Evolutionary conservation across 768 basidiomycete genomes (phyloP).

Genomic region (Russula emetica): DNA sequence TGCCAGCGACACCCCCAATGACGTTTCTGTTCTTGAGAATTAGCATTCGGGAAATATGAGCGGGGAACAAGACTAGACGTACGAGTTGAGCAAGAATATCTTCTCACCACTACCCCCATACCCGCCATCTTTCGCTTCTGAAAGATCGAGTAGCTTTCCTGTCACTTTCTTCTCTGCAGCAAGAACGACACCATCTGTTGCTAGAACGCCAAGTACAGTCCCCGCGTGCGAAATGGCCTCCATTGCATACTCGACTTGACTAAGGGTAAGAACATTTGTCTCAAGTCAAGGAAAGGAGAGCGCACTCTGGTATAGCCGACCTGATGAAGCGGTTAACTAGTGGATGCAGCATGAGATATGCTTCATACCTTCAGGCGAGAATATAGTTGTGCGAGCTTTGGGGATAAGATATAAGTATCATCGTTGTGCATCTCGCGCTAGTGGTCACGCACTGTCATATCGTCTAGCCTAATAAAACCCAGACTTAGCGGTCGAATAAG

Average conservation of each 20-base stretch:
- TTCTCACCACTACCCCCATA: constrained; percentile 98
- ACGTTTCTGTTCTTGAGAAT: constrained; percentile 65
- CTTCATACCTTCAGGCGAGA: constrained; percentile 89
- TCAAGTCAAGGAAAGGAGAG: background rate
- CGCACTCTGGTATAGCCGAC: constrained; percentile 94
- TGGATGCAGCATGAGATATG: constrained; percentile 8
- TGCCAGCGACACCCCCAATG: constrained; percentile 90
- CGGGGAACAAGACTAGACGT: constrained; percentile 34
- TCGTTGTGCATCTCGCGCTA: constrained; percentile 7
- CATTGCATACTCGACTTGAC: constrained; percentile 97
- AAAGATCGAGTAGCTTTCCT: constrained; percentile 92
- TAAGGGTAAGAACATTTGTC: constrained; percentile 6
- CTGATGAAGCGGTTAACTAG: constrained; percentile 41
- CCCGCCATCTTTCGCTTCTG: constrained; percentile 77
- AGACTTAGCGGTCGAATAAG: background rate
- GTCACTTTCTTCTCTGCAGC: constrained; percentile 98
- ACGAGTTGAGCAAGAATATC: constrained; percentile 93
- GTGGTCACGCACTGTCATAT: constrained; percentile 79
- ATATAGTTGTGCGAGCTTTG: constrained; percentile 92
- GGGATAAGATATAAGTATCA: constrained; percentile 26
- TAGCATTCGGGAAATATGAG: background rate
- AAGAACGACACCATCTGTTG: constrained; percentile 85
- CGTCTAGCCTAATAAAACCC: constrained; percentile 66
- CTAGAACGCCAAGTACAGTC: constrained; percentile 88
- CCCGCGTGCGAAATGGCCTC: constrained; percentile 97